Evolutionary conservation across 306 rosid species (phyloP).

Genomic region (Datisca glomerata): DNA sequence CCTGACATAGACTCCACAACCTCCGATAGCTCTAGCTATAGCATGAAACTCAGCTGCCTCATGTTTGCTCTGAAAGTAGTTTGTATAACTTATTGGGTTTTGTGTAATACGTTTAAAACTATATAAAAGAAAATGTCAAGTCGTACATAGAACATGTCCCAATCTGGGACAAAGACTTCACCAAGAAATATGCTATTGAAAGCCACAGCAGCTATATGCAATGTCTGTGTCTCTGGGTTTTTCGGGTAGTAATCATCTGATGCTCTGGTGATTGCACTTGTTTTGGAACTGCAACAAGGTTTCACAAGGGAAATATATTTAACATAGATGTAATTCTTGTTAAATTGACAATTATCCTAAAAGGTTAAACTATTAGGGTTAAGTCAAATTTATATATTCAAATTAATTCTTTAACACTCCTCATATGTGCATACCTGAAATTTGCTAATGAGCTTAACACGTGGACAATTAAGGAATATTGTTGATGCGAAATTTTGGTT

Average conservation of each 20-base stretch:
- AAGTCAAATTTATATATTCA: too few relatives aligned
- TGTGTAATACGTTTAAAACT: conserved; percentile 1
- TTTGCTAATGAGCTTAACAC: too few relatives aligned
- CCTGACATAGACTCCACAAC: conserved; percentile 36
- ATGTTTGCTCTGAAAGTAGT: conserved; percentile 26
- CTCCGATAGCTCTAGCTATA: conserved; percentile 33
- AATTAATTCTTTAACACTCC: too few relatives aligned
- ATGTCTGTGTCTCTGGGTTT: conserved; percentile 25
- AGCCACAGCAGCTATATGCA: conserved; percentile 32
- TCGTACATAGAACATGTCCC: conserved; percentile 46
- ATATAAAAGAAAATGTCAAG: not conserved
- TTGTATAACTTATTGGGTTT: too few relatives aligned
- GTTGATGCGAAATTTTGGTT: too few relatives aligned
- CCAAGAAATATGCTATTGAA: conserved; percentile 37
- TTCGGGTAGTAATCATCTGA: conserved; percentile 41
- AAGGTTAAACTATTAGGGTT: too few relatives aligned
- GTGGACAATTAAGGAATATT: too few relatives aligned
- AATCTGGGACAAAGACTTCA: conserved; percentile 36
- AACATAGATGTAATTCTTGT: too few relatives aligned
- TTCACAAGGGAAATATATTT: too few relatives aligned
- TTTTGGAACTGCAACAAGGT: conserved; percentile 59
- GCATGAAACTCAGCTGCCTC: conserved; percentile 33
- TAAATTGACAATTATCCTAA: too few relatives aligned
- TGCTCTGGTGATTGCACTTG: conserved; percentile 55
- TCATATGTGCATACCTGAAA: too few relatives aligned